Base-by-base conservation (phyloP, 2,329 filamentous ascomycete genomes). In the Aspergillus sp. region DNA sequence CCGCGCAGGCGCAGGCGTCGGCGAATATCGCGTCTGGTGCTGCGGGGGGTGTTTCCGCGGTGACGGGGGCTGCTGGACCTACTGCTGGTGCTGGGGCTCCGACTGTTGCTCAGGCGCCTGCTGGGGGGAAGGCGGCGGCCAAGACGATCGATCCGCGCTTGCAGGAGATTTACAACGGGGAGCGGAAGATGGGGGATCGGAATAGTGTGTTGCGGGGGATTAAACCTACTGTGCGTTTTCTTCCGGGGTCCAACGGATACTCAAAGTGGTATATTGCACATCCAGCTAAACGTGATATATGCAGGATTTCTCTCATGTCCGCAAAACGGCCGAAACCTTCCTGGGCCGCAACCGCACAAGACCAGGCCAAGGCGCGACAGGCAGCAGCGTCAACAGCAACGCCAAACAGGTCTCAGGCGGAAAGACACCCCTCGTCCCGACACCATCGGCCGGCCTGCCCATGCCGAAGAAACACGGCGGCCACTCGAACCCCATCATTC, bases 291-390 rank as follows among this genome's bases (percentile, higher is more conserved):
- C 2, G 19, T 19, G 19, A 19, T 19, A 19, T 19, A 2, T 19
- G 19, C 19, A 96, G 88, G 93, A 98, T 71, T 97, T 97, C 68
- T 91, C 89, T 10, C 84, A 90, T 59, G 85, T 96, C 53, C 87
- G 90, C 60, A 96, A 95, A 72, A 79, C 86, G 54, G 88, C 89
- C 33, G 78, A 82, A 43, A 74, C 81, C 9, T 91, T 94, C 70
- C 83, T 93, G 59, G 79, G 72, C 55, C 73, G 75, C 50, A 68
- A 71, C 57, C 64, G 39, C 63, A 19, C 19, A 19, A 19, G 19
- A 19, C 19, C 19, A 64, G n/a, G 51, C 61, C 19, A 61, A 64
- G 29, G 41, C 57, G 61, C 19, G 57, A 58, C 44, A 54, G 57
- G 45, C 67, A 68, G 12, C 36, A 39, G n/a, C 36, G 27, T 19